A percentile compares a stretch with the other conserved stretches of the same genome.
These are phyloP conservation scores for Athelia sp. DNA, from an alignment of 1,284 basidiomycete genomes.

Conservation along the genomic window DNA sequence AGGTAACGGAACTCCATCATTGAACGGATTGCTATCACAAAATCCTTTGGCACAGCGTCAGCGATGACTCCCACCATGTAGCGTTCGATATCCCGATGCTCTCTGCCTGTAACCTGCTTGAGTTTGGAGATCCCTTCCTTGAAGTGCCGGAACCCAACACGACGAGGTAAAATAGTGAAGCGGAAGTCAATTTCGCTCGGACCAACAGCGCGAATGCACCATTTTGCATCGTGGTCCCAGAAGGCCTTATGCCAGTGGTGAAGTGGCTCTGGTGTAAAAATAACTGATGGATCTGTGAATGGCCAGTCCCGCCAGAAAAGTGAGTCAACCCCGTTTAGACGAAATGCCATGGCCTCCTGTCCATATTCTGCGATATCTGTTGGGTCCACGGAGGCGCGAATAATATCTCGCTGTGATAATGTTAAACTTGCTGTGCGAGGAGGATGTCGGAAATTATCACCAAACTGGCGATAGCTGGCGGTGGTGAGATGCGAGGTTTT, in stretches of 20 bases:
- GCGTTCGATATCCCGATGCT: constrained; percentile 18
- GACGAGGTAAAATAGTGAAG: constrained; percentile 12
- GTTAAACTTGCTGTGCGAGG: constrained; percentile 15
- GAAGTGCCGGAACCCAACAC: too few relatives aligned
- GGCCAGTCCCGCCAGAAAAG: constrained; percentile 14
- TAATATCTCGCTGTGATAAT: constrained; percentile 10
- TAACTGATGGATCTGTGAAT: constrained; percentile 13
- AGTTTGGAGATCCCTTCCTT: constrained; percentile 17
- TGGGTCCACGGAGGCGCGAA: neutral
- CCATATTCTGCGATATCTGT: constrained; percentile 5
- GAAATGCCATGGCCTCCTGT: neutral
- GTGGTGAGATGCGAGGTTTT: constrained; percentile 4
- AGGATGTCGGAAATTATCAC: constrained; percentile 12
- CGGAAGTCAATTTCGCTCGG: constrained; percentile 19
- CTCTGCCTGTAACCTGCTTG: constrained; percentile 9
- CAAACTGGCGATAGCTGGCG: constrained; percentile 1
- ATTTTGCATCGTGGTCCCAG: constrained; percentile 20
- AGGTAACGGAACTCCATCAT: constrained; percentile 27
- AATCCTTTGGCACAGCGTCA: constrained; percentile 13
- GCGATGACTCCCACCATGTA: constrained; percentile 23
- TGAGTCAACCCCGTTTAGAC: constrained; percentile 8
- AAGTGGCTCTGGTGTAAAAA: constrained; percentile 24
- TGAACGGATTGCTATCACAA: constrained; percentile 20
- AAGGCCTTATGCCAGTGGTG: constrained; percentile 27
- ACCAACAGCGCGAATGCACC: constrained; percentile 12